Evolutionary conservation across 2,329 filamentous ascomycete species (phyloP).

Genomic region (Fusarium xyrophilum): DNA sequence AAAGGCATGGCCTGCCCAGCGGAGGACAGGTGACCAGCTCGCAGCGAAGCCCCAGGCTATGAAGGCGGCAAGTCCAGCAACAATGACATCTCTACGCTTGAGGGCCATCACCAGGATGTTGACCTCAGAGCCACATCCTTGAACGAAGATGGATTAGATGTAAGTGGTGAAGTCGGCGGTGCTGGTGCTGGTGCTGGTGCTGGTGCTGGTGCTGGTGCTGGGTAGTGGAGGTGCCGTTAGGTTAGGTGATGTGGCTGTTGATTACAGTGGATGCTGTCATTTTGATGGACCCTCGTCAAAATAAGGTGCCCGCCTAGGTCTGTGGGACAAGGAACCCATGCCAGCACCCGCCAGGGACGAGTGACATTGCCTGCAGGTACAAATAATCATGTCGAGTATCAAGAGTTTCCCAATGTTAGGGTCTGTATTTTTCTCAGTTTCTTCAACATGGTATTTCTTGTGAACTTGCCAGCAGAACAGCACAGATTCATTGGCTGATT

Average conservation of each 20-base stretch:
- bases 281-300: conserved; percentile 33
- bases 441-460: background rate
- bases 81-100: conserved; percentile 73
- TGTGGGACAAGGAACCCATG: conserved; percentile 30
- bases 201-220: conserved; percentile 9
- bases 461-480: background rate
- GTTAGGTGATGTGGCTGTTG: conserved; percentile 29
- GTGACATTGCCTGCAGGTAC: conserved; percentile 15
- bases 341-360: conserved; percentile 8
- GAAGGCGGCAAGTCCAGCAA: conserved; percentile 74
- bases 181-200: conserved; percentile 11
- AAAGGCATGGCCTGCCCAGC: conserved; percentile 87
- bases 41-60: conserved; percentile 88
- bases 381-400: background rate
- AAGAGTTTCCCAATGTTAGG: background rate
- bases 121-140: conserved; percentile 45
- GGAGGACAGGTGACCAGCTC: conserved; percentile 81
- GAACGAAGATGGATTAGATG: conserved; percentile 27
- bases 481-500: too few relatives aligned
- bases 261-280: conserved; percentile 40
- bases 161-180: conserved; percentile 26
- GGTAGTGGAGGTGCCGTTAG: conserved; percentile 20
- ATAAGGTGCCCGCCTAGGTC: background rate
- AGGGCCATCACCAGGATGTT: conserved; percentile 66
- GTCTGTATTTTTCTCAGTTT: too few relatives aligned